Evolutionary conservation across 2,329 filamentous ascomycete genomes (phyloP).

Genomic region (Thelonectria rubi): DNA sequence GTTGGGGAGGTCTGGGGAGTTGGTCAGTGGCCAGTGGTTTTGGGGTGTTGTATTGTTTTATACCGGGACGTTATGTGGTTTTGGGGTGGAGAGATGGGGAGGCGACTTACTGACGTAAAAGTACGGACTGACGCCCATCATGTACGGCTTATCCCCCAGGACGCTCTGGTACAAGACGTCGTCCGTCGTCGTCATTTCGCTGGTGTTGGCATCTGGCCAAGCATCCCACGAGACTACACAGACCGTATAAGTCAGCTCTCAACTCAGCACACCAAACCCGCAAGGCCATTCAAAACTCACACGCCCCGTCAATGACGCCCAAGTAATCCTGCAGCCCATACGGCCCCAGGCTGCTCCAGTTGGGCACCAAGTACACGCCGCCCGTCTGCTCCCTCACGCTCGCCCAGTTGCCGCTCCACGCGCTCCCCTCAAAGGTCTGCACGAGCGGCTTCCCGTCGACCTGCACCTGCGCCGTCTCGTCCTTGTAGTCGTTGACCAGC

Average conservation of each 20-base stretch:
- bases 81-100: not conserved
- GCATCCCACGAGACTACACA: conserved; percentile 50
- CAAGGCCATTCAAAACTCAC: conserved; percentile 23
- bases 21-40: not conserved
- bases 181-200: conserved; percentile 44
- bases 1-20: conserved; percentile 53
- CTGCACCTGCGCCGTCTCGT: conserved; percentile 41
- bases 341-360: conserved; percentile 50
- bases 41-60: no score
- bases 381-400: conserved; percentile 49
- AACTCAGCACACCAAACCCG: not conserved
- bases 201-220: conserved; percentile 48
- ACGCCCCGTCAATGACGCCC: conserved; percentile 35
- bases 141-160: conserved; percentile 51
- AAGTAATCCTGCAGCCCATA: conserved; percentile 35
- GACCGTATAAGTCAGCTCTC: not conserved
- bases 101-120: conserved; percentile 60
- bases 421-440: conserved; percentile 61
- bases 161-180: conserved; percentile 48
- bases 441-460: conserved; percentile 52
- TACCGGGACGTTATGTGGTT: no score
- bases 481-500: conserved; percentile 40
- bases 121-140: conserved; percentile 68
- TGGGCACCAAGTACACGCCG: conserved; percentile 55
- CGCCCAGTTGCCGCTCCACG: conserved; percentile 54